These are phyloP conservation scores for Grosmannia penicillata DNA, from an alignment of 2,329 filamentous ascomycete species.

Conservation along the genomic window DNA sequence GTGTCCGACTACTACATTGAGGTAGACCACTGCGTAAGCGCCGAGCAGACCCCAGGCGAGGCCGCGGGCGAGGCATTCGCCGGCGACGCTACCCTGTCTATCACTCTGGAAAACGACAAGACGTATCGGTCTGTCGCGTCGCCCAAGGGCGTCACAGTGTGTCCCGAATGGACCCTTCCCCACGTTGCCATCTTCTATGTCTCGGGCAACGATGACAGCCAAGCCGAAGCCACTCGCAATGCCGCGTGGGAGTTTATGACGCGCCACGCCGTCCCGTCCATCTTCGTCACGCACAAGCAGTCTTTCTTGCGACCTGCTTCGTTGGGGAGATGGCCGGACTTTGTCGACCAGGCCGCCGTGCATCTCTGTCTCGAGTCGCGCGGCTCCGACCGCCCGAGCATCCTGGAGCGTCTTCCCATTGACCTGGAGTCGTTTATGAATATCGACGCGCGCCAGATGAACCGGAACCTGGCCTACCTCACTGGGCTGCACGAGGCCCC, in stretches of 20 bases:
- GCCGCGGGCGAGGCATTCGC: conserved; percentile 13
- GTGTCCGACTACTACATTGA: conserved; percentile 35
- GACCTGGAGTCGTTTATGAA: conserved; percentile 33
- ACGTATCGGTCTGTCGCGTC: conserved; percentile 21
- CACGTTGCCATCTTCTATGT: conserved; percentile 35
- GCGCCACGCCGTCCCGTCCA: conserved; percentile 29
- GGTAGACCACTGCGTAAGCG: conserved; percentile 30
- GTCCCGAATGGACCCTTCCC: conserved; percentile 30
- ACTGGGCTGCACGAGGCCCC: conserved; percentile 20
- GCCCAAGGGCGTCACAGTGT: conserved; percentile 22
- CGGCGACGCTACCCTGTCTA: conserved; percentile 18
- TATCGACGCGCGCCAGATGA: conserved; percentile 37
- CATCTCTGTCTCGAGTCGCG: conserved; percentile 32
- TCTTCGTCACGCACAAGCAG: conserved; percentile 31
- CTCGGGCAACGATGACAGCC: conserved; percentile 25
- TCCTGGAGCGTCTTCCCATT: conserved; percentile 28
- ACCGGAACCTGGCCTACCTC: conserved; percentile 34
- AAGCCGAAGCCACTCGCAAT: conserved; percentile 22
- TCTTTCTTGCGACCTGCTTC: conserved; percentile 18
- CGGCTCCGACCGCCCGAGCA: conserved; percentile 19
- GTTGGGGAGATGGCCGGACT: conserved; percentile 18
- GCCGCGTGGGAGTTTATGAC: conserved; percentile 31
- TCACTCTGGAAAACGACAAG: conserved; percentile 25
- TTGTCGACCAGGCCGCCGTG: conserved; percentile 25
- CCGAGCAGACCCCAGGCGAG: conserved; percentile 17